Evolutionary conservation across 176 grass and related monocot species (phyloP), one percentile per base, ranked within the genome.

Genomic region (Chloris gayana): DNA sequence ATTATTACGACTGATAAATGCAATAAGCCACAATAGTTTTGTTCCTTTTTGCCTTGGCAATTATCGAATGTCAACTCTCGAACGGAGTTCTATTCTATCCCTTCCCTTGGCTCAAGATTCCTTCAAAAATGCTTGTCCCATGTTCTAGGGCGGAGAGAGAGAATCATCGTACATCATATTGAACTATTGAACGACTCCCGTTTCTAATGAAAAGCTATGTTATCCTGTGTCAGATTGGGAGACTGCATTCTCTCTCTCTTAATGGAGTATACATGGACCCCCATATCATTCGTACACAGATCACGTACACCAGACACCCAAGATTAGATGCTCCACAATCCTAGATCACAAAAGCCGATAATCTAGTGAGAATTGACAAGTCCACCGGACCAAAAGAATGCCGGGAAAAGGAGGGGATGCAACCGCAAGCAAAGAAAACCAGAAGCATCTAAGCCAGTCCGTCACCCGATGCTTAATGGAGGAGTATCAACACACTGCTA

Each of bases 51-150:
- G 11, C 5, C 1, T 18, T 42, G 25, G 37, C 21, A 58, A 45
- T 44, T 44, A n/a, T 18, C 59, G 50, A 76, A 78, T 63, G 65
- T 70, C 65, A 62, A 78, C 30, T n/a, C n/a, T n/a, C n/a, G n/a
- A 3, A 9, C 12, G 5, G 60, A 47, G 39, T 6, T 61, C 22
- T 59, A 6, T 46, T 2, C 62, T 7, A 39, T 39, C 9, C 11
- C 9, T 42, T 42, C 7, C 0, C 10, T 4, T 22, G 22, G 27
- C 34, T 69, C 3, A 17, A 50, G 14, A n/a, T 85, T 78, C 56
- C 31, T 63, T 31, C 10, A 51, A 18, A n/a, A 31, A 53, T 33
- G 27, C 61, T 19, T 38, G 29, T 32, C 74, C 74, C 35, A 37
- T 62, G 9, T 51, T 24, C 30, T 63, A 12, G 15, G 25, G 7